Evolutionary conservation across 768 basidiomycete genomes (phyloP).

Genomic region (Scleroderma citrinum): DNA sequence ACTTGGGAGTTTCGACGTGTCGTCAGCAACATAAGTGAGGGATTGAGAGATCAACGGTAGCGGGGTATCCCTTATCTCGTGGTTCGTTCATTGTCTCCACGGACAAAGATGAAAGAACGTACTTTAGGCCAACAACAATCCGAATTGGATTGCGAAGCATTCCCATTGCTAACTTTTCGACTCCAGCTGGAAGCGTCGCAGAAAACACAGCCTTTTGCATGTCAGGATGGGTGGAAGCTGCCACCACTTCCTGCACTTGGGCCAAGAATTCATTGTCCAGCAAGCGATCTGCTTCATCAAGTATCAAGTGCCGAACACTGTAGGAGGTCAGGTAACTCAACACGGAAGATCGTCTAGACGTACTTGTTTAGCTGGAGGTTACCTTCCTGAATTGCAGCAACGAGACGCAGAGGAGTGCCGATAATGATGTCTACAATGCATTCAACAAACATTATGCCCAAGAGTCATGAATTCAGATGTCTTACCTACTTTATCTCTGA

Average conservation of each 20-base stretch:
- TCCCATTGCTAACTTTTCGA: constrained; percentile 80
- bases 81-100: background rate
- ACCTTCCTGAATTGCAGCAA: constrained; percentile 69
- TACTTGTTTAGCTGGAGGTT: constrained; percentile 69
- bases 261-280: constrained; percentile 83
- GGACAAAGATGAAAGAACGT: constrained; percentile 25
- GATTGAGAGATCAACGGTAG: constrained; percentile 86
- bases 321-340: constrained; percentile 1
- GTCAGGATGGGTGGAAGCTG: constrained; percentile 60
- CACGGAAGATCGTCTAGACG: constrained; percentile 20
- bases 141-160: constrained; percentile 85
- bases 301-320: constrained; percentile 79
- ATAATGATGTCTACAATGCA: constrained; percentile 71
- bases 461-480: constrained; percentile 12
- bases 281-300: constrained; percentile 91
- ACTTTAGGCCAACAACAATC: constrained; percentile 97
- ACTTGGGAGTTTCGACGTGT: constrained; percentile 90
- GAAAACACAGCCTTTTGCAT: constrained; percentile 90
- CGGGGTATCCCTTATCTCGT: constrained; percentile 73
- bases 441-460: background rate
- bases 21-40: constrained; percentile 87
- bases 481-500: constrained; percentile 72
- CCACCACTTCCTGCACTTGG: constrained; percentile 85
- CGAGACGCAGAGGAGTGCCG: constrained; percentile 85
- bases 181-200: constrained; percentile 86